Conservation (phyloP, 148 eudicot species). For the Rhododendron mucronatum region DNA sequence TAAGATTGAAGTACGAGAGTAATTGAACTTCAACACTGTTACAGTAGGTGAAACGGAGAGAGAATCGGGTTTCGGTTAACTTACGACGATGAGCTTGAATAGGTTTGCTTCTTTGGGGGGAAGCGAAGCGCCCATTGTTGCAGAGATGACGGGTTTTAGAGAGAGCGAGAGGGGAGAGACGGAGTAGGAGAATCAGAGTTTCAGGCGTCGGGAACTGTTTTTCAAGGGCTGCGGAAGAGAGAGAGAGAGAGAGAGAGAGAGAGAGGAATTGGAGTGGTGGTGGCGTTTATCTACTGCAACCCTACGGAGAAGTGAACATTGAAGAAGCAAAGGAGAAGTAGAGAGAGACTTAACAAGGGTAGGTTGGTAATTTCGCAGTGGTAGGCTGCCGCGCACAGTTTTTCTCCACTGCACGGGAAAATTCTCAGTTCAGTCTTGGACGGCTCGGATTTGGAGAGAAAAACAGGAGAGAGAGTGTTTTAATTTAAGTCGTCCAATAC, state of each 20-base stretch:
- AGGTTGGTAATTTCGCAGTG: not conserved
- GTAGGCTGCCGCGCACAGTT: not conserved
- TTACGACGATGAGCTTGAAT: constrained; percentile 95
- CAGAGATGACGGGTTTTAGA: not conserved
- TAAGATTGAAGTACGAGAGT: constrained; percentile 2
- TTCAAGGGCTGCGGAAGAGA: constrained; percentile 13
- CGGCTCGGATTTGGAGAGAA: no score
- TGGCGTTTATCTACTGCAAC: constrained; percentile 92
- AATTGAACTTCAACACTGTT: not conserved
- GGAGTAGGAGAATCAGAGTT: not conserved
- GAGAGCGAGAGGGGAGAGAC: constrained; percentile 7
- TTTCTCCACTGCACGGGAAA: not conserved
- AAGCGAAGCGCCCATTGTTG: constrained; percentile 78
- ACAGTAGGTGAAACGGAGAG: not conserved
- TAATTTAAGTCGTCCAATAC: no score
- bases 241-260: constrained; percentile 11
- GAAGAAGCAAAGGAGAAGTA: not conserved
- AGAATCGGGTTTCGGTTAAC: constrained; percentile 17
- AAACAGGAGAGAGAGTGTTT: no score
- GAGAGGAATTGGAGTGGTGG: constrained; percentile 13
- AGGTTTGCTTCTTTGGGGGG: constrained; percentile 93
- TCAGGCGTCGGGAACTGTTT: not conserved
- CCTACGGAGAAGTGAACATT: constrained; percentile 36
- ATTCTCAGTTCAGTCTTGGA: no score
- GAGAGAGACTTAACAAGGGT: not conserved